These are phyloP conservation scores for Ceriops tagal DNA, from an alignment of 345 rosid genomes.

Conservation along the genomic window DNA sequence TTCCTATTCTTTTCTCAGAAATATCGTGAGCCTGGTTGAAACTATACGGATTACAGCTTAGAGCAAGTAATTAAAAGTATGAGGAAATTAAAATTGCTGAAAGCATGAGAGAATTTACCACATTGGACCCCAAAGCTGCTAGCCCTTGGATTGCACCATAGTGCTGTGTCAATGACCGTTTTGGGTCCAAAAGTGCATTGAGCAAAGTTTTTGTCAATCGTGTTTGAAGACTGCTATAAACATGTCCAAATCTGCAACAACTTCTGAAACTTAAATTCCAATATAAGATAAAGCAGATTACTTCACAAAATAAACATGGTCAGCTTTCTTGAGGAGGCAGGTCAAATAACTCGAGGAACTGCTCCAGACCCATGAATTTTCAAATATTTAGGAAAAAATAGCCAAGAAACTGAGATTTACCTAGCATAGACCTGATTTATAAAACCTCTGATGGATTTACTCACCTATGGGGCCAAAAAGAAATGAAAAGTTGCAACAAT, in stretches of 20 bases:
- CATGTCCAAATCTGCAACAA: conserved; percentile 71
- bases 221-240: conserved; percentile 75
- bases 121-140: conserved; percentile 83
- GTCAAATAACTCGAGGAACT: not conserved
- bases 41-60: not conserved
- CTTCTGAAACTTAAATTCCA: conserved; percentile 10
- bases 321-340: not conserved
- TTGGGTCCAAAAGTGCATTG: conserved; percentile 84
- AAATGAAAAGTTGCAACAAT: no score
- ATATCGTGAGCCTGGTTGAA: no score
- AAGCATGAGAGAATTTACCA: conserved; percentile 45
- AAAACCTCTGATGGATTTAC: not conserved
- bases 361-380: not conserved
- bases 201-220: conserved; percentile 87
- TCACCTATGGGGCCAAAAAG: no score
- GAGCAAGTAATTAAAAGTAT: not conserved
- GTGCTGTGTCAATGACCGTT: conserved; percentile 81
- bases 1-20: not conserved
- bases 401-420: not conserved
- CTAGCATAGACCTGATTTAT: not conserved
- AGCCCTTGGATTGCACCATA: conserved; percentile 97
- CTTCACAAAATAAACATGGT: not conserved
- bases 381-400: not conserved
- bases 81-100: not conserved
- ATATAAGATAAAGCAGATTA: conserved; percentile 2